These are phyloP conservation scores for Misopates orontium DNA, from an alignment of 257 asterid species.

Conservation along the genomic window DNA sequence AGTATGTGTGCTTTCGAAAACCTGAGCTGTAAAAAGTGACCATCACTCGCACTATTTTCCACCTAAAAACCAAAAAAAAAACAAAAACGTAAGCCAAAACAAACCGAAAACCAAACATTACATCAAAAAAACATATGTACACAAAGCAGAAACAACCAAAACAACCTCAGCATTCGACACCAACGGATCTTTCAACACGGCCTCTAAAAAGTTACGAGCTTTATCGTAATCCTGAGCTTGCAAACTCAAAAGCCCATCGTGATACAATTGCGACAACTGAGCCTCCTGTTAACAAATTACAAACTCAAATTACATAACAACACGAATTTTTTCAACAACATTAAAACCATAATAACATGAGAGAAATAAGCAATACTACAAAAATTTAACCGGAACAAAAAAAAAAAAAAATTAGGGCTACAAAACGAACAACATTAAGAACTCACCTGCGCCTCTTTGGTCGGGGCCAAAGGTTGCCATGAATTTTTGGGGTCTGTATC, in stretches of 20 bases:
- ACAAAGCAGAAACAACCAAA: conserved; percentile 15
- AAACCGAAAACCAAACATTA: conserved; percentile 16
- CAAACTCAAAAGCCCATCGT: conserved; percentile 80
- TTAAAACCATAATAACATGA: neutral
- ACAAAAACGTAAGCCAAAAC: conserved; percentile 20
- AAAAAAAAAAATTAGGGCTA: neutral
- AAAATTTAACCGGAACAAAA: neutral
- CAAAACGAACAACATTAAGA: conserved; percentile 1
- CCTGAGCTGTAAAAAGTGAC: conserved; percentile 98
- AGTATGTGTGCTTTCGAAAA: conserved; percentile 29
- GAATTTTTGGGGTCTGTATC: conserved; percentile 62
- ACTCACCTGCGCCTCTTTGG: conserved; percentile 96
- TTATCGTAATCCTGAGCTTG: conserved; percentile 82
- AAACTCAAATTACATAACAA: conserved; percentile 18
- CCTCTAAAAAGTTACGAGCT: conserved; percentile 81
- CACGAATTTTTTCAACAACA: neutral
- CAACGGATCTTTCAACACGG: conserved; percentile 84
- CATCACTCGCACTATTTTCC: conserved; percentile 68
- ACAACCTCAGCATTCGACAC: conserved; percentile 74
- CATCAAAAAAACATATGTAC: conserved; percentile 18
- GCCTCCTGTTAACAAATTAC: conserved; percentile 61
- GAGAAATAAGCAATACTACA: neutral
- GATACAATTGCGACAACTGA: conserved; percentile 86
- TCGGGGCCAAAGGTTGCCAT: conserved; percentile 94
- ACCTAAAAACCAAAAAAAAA: conserved; percentile 49